phyloP scores from a whole-genome alignment of 225 moss, liverwort and hornwort species.

The Polytrichum commune region DNA sequence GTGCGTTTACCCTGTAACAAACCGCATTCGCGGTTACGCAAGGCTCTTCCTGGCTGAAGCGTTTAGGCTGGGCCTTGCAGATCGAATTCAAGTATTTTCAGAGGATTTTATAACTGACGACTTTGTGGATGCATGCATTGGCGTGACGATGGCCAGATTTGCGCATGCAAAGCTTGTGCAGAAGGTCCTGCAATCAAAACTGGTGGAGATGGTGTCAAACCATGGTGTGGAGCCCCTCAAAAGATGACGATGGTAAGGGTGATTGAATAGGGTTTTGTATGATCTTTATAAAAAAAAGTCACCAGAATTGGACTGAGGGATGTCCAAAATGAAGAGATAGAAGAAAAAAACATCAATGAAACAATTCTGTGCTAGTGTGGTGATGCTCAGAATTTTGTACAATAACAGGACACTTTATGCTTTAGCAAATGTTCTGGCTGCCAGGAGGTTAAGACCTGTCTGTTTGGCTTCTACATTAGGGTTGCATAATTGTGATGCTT shows the following conservation, averaged over 20 bases:
- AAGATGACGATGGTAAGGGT: not conserved
- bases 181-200: slow-evolving; percentile 8
- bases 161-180: slow-evolving; percentile 20
- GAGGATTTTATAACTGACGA: slow-evolving; percentile 73
- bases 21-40: slow-evolving; percentile 76
- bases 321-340: too few species aligned
- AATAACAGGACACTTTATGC: too few species aligned
- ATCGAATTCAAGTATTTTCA: slow-evolving; percentile 63
- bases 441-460: too few species aligned
- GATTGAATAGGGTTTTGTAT: too few species aligned
- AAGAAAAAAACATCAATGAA: not conserved
- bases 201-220: not conserved
- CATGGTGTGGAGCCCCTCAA: too few species aligned
- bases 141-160: slow-evolving; percentile 36
- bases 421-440: too few species aligned
- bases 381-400: too few species aligned
- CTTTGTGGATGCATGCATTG: slow-evolving; percentile 73
- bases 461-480: too few species aligned
- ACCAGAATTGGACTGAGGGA: too few species aligned
- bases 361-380: not conserved
- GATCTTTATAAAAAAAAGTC: too few species aligned
- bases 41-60: slow-evolving; percentile 76
- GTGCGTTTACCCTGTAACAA: slow-evolving; percentile 85
- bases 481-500: too few species aligned
- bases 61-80: slow-evolving; percentile 42